Percentiles rank a stretch among this genome's conserved stretches.
Evolutionary conservation across 2,329 filamentous ascomycete genomes (phyloP).

Genomic region (Colletotrichum tamarilloi): DNA sequence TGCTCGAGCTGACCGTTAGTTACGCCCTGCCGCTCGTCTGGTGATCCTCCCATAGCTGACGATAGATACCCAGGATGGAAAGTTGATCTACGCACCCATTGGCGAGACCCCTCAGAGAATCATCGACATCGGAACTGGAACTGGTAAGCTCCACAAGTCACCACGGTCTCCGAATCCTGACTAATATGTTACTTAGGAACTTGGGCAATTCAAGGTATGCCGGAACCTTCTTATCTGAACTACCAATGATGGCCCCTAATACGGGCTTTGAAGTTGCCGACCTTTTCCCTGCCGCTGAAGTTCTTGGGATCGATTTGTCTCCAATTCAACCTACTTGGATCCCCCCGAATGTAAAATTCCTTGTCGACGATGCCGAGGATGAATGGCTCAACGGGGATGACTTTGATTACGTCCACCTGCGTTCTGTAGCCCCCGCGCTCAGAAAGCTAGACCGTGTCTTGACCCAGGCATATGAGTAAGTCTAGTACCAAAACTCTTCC

Average conservation of each 20-base stretch:
- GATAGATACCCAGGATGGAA: slow-evolving; percentile 42
- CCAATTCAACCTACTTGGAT: slow-evolving; percentile 18
- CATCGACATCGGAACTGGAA: slow-evolving; percentile 55
- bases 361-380: slow-evolving; percentile 40
- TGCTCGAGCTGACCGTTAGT: slow-evolving; percentile 55
- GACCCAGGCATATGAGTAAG: too few relatives aligned
- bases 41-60: neutral
- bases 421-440: too few relatives aligned
- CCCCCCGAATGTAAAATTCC: slow-evolving; percentile 40
- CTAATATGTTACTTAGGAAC: too few relatives aligned
- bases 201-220: too few relatives aligned
- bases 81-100: slow-evolving; percentile 47
- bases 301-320: slow-evolving; percentile 46
- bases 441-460: too few relatives aligned
- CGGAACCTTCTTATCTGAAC: too few relatives aligned
- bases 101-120: slow-evolving; percentile 50
- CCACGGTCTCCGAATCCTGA: too few relatives aligned
- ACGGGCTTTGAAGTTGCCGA: neutral
- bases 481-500: too few relatives aligned
- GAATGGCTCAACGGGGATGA: neutral
- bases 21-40: neutral
- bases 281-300: neutral
- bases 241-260: too few relatives aligned
- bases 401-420: neutral
- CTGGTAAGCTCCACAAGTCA: slow-evolving; percentile 36